Percentiles rank a stretch among this genome's conserved stretches.
These are phyloP conservation scores for Colletotrichum nymphaeae DNA, from an alignment of 2,329 filamentous ascomycete species.

Conservation along the genomic window DNA sequence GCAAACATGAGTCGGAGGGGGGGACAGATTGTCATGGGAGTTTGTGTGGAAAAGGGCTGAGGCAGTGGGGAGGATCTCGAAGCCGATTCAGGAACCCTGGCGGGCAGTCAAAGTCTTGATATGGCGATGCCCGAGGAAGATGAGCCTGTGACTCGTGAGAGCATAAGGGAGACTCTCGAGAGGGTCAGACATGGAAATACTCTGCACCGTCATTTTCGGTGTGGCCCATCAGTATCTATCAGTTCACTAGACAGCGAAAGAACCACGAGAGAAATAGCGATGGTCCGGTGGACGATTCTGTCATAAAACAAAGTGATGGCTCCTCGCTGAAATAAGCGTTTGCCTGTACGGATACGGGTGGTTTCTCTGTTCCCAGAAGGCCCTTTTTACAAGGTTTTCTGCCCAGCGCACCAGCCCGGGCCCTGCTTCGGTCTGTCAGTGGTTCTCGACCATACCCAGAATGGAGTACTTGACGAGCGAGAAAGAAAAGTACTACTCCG, in stretches of 20 bases:
- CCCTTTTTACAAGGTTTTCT: background rate
- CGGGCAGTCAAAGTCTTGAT: background rate
- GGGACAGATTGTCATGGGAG: background rate
- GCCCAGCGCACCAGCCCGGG: background rate
- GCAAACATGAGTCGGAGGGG: background rate
- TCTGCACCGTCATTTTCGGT: background rate
- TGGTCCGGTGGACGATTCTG: background rate
- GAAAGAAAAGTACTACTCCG: slow-evolving; percentile 13
- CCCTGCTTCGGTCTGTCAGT: background rate
- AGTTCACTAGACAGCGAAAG: background rate
- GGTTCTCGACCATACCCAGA: background rate
- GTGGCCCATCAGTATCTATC: background rate
- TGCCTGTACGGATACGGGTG: background rate
- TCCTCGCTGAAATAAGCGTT: background rate
- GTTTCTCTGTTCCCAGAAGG: background rate
- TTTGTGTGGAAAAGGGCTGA: background rate
- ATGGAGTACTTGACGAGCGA: background rate
- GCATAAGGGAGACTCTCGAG: background rate
- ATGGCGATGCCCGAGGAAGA: background rate
- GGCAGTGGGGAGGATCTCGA: background rate
- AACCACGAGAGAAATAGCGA: background rate
- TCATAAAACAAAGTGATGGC: background rate
- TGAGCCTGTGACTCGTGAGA: background rate
- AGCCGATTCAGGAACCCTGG: background rate
- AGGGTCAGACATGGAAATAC: background rate